These are phyloP conservation scores for Fusarium solani-melongenae DNA, from an alignment of 2,329 filamentous ascomycete genomes.

Conservation along the genomic window DNA sequence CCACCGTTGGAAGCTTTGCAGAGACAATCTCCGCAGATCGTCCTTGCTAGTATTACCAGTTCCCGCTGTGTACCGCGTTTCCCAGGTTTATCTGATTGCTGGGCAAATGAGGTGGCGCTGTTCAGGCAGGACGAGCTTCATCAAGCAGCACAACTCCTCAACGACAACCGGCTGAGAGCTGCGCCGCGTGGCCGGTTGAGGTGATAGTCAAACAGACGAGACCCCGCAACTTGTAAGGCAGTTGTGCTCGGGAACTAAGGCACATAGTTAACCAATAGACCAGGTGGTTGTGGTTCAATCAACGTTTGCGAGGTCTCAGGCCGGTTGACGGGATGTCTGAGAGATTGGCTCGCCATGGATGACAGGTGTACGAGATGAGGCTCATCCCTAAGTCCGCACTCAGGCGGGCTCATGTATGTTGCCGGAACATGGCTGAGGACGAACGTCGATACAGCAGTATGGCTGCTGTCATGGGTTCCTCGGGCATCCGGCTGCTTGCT, in stretches of 20 bases:
- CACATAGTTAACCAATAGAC: slow-evolving; percentile 9
- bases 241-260: slow-evolving; percentile 7
- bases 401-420: background rate
- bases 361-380: slow-evolving; percentile 21
- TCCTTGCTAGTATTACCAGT: background rate
- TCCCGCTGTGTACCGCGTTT: slow-evolving; percentile 4
- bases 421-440: slow-evolving; percentile 10
- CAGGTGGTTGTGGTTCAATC: slow-evolving; percentile 11
- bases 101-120: slow-evolving; percentile 19
- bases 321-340: slow-evolving; percentile 8
- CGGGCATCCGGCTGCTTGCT: slow-evolving; percentile 22
- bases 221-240: slow-evolving; percentile 10
- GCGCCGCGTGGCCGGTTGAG: slow-evolving; percentile 13
- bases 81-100: slow-evolving; percentile 1
- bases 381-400: background rate
- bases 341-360: slow-evolving; percentile 4
- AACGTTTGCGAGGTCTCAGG: slow-evolving; percentile 21
- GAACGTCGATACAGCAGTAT: slow-evolving; percentile 3
- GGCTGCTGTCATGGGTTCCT: slow-evolving; percentile 11
- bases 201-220: slow-evolving; percentile 19
- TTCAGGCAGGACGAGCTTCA: slow-evolving; percentile 13
- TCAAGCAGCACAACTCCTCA: slow-evolving; percentile 6
- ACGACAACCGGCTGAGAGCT: slow-evolving; percentile 16
- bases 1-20: background rate
- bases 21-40: background rate